A percentile compares a stretch with the other conserved stretches of the same genome.
These are phyloP conservation scores for Neurospora sublineolata DNA, from an alignment of 495 filamentous ascomycete species.

Conservation along the genomic window DNA sequence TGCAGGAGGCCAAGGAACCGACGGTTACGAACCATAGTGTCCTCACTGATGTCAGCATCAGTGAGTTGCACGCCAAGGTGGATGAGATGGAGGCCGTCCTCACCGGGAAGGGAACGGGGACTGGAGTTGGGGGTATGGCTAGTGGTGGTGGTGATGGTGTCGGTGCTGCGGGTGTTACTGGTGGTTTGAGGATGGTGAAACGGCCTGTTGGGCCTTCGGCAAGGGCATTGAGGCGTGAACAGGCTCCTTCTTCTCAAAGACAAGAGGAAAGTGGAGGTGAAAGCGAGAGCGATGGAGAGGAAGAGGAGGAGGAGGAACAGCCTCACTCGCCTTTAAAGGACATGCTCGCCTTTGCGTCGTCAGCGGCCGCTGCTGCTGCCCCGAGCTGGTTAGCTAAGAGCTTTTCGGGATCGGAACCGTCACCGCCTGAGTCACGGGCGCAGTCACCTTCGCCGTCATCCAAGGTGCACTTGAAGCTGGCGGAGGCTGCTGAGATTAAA, in stretches of 20 bases:
- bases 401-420: neutral
- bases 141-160: neutral
- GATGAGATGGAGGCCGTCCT: conserved; percentile 35
- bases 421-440: conserved; percentile 1
- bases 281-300: neutral
- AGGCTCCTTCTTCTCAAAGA: neutral
- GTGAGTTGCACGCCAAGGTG: conserved; percentile 29
- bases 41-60: conserved; percentile 10
- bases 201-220: neutral
- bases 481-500: conserved; percentile 3
- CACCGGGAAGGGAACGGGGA: neutral
- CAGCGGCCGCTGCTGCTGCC: neutral
- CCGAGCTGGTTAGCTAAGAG: neutral
- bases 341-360: neutral
- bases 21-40: neutral
- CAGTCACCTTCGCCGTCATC: neutral
- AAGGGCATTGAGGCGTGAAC: neutral
- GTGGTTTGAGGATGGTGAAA: neutral
- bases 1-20: conserved; percentile 9
- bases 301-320: neutral
- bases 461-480: conserved; percentile 2
- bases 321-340: neutral
- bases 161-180: neutral
- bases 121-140: neutral
- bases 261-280: neutral